Conservation (phyloP, 2,329 filamentous ascomycete species). For the Sclerotinia minor region DNA sequence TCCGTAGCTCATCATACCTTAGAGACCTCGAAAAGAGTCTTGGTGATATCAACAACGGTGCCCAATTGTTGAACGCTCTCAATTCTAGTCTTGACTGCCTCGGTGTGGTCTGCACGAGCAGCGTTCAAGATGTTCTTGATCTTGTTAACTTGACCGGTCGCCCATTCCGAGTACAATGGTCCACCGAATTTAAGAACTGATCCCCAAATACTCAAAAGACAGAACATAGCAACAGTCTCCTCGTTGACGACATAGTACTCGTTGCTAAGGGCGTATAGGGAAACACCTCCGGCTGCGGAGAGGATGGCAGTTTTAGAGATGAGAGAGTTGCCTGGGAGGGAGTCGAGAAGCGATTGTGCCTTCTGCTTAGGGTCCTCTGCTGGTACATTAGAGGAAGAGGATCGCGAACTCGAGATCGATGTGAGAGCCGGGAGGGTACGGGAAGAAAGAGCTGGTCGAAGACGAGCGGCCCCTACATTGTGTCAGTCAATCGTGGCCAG, state of each 20-base stretch:
- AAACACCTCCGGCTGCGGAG: constrained; percentile 85
- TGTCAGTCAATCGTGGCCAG: constrained; percentile 38
- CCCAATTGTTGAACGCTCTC: constrained; percentile 92
- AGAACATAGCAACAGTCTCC: constrained; percentile 93
- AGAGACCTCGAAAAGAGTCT: constrained; percentile 94
- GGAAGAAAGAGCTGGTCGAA: constrained; percentile 78
- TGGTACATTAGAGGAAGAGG: constrained; percentile 74
- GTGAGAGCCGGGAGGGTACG: constrained; percentile 74
- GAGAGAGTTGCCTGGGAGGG: constrained; percentile 87
- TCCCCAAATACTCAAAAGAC: constrained; percentile 88
- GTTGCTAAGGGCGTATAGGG: constrained; percentile 95
- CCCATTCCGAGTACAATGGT: constrained; percentile 90
- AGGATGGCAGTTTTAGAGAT: constrained; percentile 97
- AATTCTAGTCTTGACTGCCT: constrained; percentile 92
- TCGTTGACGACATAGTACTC: constrained; percentile 99
- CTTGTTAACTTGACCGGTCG: constrained; percentile 82
- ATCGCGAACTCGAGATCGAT: constrained; percentile 64
- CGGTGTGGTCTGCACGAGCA: constrained; percentile 90
- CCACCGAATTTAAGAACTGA: constrained; percentile 92
- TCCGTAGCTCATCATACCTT: constrained; percentile 64
- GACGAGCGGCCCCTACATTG: constrained; percentile 74
- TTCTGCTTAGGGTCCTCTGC: constrained; percentile 92
- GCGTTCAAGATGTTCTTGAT: constrained; percentile 94
- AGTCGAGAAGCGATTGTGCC: constrained; percentile 91
- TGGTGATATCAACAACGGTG: constrained; percentile 93